Base-by-base conservation (phyloP, 768 basidiomycete species). In the Lactarius tabidus region DNA sequence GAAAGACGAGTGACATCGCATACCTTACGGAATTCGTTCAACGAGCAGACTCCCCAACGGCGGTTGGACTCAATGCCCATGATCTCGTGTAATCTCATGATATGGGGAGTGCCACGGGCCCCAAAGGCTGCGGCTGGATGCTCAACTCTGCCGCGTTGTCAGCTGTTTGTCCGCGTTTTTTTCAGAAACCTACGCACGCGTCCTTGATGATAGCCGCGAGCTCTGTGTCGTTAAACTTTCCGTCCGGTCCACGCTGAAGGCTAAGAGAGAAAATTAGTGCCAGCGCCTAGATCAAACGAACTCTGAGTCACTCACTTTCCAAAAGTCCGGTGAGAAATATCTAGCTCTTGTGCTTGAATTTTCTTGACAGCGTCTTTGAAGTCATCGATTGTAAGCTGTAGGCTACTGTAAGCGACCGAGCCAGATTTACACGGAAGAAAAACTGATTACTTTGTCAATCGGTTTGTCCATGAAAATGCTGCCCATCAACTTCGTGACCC, bases 11-110 rank as follows among this genome's bases (percentile, higher is more conserved):
- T 12, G 12, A 14, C 6, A 14, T n/a, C 36, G 54, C 75, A 60
- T 65, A 81, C 84, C 80, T 81, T 86, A 61, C 91, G 79, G 76
- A 94, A 94, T 65, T 93, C 91, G 67, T 94, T 94, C 67, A 94
- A 73, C 2, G 88, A 86, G 72, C 91, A 93, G 23, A 88, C 85
- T 54, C 91, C 91, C 91, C 91, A 95, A 26, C 72, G 68, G 33
- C 92, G 82, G 71, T 84, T 88, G 63, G 87, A 80, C 70, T 89
- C 85, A 54, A 94, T 93, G 51, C 90, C 90, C 89, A 94, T 89
- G 48, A 93, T 79, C 72, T 95, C 93, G 66, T 92, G 83, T 31
- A 92, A 71, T 51, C 82, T 85, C 87, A 93, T 89, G 55, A 82
- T 74, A 51, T 70, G 64, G 55, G 92, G 92, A 2, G 89, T 92